Base-by-base conservation (phyloP, 768 basidiomycete species). In the Terana coerulea region DNA sequence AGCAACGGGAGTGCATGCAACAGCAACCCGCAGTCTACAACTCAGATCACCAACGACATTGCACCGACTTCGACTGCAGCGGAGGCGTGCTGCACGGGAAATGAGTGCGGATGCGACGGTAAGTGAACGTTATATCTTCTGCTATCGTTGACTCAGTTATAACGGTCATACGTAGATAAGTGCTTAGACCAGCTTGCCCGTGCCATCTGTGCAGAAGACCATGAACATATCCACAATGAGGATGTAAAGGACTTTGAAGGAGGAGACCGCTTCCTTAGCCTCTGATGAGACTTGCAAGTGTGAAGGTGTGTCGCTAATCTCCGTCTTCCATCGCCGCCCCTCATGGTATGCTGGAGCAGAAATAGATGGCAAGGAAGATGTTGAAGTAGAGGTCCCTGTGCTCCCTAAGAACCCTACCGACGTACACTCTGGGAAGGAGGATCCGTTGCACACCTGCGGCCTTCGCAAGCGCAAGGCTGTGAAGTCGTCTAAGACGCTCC, bases 151-250 rank as follows among this genome's bases (percentile, higher is more conserved):
- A 26, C 33, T 44, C 19, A 29, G 34, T 17, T 12, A 24, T 9
- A 7, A 26, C 19, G 15, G 44, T 47, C 43, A 30, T 34, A 29
- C 12, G 39, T 34, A 65, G 64, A 65, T 46, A 11, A 47, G 1
- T 65, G 64, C 37, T 44, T 65, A 21, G 60, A 63, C 26, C 34
- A 63, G 33, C 59, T 65, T 1, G 64, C 64, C 2, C 50, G 58
- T 30, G 61, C 57, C 19, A 62, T 65, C 10, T 65, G 64, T 46
- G 61, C 61, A 9, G 55, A 62, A 21, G 62, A 65, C 37, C 60
- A 61, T 48, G 58, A 40, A 15, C 60, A 63, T 33, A 45, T 65
- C 10, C 64, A 65, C 37, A 34, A 25, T 21, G 11, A 15, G 5
- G 11, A 19, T 3, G 33, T n/a, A 4, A 47, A 31, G 5, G 36